A percentile compares a stretch with the other conserved stretches of the same genome.
Conservation (phyloP, 352 stramenopile species). For the Pythium apleroticum region DNA sequence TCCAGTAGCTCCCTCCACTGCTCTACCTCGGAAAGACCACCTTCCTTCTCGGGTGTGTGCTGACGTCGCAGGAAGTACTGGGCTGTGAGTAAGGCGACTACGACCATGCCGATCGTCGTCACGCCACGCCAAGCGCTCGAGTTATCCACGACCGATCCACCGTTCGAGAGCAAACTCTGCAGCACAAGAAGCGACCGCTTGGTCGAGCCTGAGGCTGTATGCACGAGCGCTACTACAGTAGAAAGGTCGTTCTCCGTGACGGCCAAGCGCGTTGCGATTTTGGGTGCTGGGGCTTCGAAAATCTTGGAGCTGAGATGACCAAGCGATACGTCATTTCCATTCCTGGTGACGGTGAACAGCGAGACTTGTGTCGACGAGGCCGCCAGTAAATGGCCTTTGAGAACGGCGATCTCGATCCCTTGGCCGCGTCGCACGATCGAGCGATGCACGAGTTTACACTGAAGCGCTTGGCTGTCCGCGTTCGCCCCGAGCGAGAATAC, state of each 20-base stretch:
- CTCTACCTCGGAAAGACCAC: background rate
- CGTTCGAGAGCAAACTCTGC: slow-evolving; percentile 14
- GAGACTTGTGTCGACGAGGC: slow-evolving; percentile 3
- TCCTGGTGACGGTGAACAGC: slow-evolving; percentile 12
- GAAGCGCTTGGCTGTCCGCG: slow-evolving; percentile 13
- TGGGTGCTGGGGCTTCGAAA: background rate
- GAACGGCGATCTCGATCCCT: slow-evolving; percentile 10
- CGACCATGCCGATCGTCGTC: slow-evolving; percentile 14
- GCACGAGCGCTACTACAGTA: slow-evolving; percentile 5
- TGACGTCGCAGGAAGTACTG: slow-evolving; percentile 24
- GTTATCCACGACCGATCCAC: background rate
- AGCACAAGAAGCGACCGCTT: slow-evolving; percentile 4
- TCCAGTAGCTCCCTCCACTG: slow-evolving; percentile 19
- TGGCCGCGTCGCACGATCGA: slow-evolving; percentile 5
- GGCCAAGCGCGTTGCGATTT: background rate
- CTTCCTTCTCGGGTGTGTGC: background rate
- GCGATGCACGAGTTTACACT: slow-evolving; percentile 23
- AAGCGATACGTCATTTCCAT: background rate
- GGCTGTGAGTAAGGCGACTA: slow-evolving; percentile 1
- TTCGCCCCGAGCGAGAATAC: slow-evolving; percentile 26
- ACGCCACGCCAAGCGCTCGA: slow-evolving; percentile 6
- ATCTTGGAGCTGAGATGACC: background rate
- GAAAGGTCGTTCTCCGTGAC: slow-evolving; percentile 14
- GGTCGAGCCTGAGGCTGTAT: background rate
- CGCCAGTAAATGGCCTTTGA: slow-evolving; percentile 11